Percentiles rank a stretch among this genome's conserved stretches.
Conservation (phyloP, 2,329 filamentous ascomycete species). For the Phialophora expanda region DNA sequence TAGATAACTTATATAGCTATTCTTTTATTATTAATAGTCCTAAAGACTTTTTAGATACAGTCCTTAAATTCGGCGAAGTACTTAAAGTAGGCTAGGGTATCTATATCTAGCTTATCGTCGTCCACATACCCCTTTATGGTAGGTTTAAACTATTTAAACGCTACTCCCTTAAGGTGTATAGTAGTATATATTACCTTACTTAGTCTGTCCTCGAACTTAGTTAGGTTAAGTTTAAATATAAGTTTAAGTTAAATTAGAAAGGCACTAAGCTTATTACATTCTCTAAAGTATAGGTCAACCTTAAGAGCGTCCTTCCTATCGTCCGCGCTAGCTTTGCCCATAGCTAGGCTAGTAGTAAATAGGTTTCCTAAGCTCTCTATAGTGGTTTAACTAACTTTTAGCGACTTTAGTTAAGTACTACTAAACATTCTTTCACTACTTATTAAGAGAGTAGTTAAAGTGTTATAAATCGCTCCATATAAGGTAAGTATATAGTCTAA, state of each 20-base stretch:
- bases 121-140: neutral
- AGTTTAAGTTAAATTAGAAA: neutral
- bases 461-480: too few relatives aligned
- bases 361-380: neutral
- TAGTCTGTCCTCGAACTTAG: neutral
- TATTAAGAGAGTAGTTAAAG: neutral
- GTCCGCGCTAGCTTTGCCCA: neutral
- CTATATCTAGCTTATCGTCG: neutral
- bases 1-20: neutral
- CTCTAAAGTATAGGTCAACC: neutral
- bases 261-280: neutral
- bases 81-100: neutral
- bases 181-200: neutral
- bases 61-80: neutral
- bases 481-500: too few relatives aligned
- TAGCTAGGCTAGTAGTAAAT: neutral
- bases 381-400: neutral
- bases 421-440: neutral
- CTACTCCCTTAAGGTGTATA: neutral
- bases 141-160: neutral
- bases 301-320: neutral
- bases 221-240: conserved; percentile 3
- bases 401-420: neutral
- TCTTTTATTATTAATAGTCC: neutral
- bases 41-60: neutral